Base-by-base conservation (phyloP, 2,329 filamentous ascomycete species). In the Chaetomium strumarium region DNA sequence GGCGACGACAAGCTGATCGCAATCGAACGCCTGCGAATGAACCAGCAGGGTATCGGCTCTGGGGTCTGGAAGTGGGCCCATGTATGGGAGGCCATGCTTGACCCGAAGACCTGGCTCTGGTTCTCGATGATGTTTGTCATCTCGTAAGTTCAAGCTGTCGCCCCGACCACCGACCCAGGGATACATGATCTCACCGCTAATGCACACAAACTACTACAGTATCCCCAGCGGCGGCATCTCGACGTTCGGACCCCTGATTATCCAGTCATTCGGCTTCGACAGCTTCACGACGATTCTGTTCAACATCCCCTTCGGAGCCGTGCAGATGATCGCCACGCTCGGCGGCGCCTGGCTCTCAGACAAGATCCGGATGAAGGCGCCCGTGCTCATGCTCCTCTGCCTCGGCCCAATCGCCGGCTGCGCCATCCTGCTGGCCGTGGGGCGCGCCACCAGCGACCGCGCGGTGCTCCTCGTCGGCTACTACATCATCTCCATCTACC, bases 1-100 rank as follows among this genome's bases (percentile, higher is more conserved):
- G 20, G 12, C 14, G 44, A 46, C 44, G 44, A 46, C 44, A 46
- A 46, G 34, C 44, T 46, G 44, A 46, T 46, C 20, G 44, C 44
- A 14, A 46, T 46, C 33, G 44, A 46, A 11, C 44, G 44, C 14
- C 44, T 46, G 34, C 44, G 44, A 9, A 46, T 46, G 44, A 46
- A 46, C 20, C 44, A 46, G n/a, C 44, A 46, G 44, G 44, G 44
- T 12, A 46, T 46, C 9, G 44, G 2, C 44, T 38, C 44, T 13
- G 44, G 44, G 14, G 44, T 46, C 4, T 46, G 44, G 44, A 46
- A 46, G 44, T 46, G 44, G 44, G 34, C 29, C 14, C 44, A 46
- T 17, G 44, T 46, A 2, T 46, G 44, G 44, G 44, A 46, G 19
- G 44, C 44, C 10, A 29, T 46, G 44, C 44, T 46, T 30, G 44